Conservation (phyloP, 1,284 basidiomycete species). For the Exsudoporus floridanus region DNA sequence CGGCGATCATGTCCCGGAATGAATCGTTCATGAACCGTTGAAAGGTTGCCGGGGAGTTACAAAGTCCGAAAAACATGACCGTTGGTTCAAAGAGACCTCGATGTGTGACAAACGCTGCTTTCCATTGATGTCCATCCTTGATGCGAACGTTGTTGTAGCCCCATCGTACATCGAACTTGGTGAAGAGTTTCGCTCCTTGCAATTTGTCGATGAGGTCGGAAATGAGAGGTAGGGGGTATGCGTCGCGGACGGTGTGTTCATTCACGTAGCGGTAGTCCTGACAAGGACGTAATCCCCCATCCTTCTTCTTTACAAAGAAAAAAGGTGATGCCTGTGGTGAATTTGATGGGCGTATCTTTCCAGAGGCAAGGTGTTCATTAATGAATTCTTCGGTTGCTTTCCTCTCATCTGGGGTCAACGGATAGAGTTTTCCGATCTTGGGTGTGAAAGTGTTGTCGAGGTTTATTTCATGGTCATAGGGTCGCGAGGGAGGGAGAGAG, state of each 20-base stretch:
- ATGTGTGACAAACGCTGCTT: neutral
- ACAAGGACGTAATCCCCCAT: no score
- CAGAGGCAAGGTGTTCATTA: neutral
- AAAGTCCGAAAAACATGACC: conserved; percentile 41
- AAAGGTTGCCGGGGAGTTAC: conserved; percentile 27
- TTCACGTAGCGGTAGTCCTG: neutral
- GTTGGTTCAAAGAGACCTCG: conserved; percentile 27
- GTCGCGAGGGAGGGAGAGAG: neutral
- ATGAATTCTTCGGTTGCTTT: no score
- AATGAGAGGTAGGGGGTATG: conserved; percentile 29
- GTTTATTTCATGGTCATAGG: neutral
- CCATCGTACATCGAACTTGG: conserved; percentile 1
- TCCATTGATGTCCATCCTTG: no score
- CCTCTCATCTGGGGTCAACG: no score
- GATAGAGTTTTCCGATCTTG: no score
- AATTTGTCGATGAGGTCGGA: conserved; percentile 30
- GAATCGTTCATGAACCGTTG: conserved; percentile 16
- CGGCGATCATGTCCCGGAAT: conserved; percentile 11
- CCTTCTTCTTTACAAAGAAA: no score
- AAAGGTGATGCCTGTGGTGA: neutral
- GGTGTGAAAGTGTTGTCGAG: no score
- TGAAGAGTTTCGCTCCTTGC: conserved; percentile 24
- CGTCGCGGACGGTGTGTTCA: neutral
- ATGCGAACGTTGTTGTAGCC: neutral
- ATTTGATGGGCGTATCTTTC: no score